Percentiles rank a stretch among this genome's conserved stretches.
Conservation (phyloP, 2,329 filamentous ascomycete genomes). For the Fusarium sacchari region DNA sequence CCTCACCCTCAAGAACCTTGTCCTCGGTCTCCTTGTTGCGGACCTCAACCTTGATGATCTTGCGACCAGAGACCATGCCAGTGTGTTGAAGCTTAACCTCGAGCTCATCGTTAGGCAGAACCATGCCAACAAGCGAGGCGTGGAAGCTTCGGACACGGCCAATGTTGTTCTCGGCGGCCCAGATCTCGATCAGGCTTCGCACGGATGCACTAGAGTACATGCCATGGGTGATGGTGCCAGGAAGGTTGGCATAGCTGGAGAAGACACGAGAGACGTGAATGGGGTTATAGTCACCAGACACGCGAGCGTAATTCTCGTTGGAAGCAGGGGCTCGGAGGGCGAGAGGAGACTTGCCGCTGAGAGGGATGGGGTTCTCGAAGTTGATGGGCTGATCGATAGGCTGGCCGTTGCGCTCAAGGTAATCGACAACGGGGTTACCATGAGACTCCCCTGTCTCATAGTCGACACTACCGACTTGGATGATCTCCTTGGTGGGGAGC, state of each 20-base stretch:
- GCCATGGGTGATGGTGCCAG: conserved; percentile 97
- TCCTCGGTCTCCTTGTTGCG: conserved; percentile 96
- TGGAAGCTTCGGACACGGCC: conserved; percentile 98
- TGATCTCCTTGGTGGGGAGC: conserved; percentile 94
- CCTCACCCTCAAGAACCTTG: conserved; percentile 93
- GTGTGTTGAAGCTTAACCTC: conserved; percentile 95
- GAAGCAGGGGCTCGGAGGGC: conserved; percentile 90
- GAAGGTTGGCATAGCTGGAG: conserved; percentile 92
- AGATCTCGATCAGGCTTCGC: conserved; percentile 94
- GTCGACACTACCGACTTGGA: conserved; percentile 96
- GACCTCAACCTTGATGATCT: conserved; percentile 99
- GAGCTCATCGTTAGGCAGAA: conserved; percentile 94
- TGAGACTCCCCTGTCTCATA: conserved; percentile 92
- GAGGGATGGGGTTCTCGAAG: conserved; percentile 96
- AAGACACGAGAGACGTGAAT: conserved; percentile 99
- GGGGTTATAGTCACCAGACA: conserved; percentile 98
- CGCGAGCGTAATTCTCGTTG: conserved; percentile 97
- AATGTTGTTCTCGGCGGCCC: conserved; percentile 98
- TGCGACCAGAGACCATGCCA: conserved; percentile 97
- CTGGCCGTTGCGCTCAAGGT: conserved; percentile 89
- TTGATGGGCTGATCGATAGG: conserved; percentile 95
- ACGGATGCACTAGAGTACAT: conserved; percentile 99
- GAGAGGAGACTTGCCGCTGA: conserved; percentile 91
- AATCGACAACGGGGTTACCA: conserved; percentile 96
- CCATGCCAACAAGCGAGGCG: conserved; percentile 97